Conservation (phyloP, 768 basidiomycete species). For the Boletus reticulatus region DNA sequence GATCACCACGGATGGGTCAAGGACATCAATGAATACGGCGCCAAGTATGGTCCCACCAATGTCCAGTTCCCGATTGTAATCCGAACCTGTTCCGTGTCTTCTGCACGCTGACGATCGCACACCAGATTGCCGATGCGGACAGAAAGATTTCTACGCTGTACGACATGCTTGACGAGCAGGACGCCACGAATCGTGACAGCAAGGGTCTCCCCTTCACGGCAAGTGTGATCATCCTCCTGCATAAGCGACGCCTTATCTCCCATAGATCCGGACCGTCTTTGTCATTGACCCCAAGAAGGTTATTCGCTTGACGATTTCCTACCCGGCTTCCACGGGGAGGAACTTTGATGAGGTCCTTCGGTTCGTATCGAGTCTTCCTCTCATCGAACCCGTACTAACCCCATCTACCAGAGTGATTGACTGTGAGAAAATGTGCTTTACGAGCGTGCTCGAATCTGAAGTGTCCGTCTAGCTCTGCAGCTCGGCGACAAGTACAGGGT, state of each 20-base stretch:
- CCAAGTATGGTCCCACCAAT: conserved; percentile 63
- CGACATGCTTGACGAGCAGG: conserved; percentile 96
- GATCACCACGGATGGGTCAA: conserved; percentile 87
- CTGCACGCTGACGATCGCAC: conserved; percentile 7
- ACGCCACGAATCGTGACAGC: conserved; percentile 81
- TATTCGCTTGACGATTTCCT: conserved; percentile 86
- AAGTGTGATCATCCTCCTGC: background rate
- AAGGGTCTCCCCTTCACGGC: conserved; percentile 95
- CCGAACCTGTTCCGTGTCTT: background rate
- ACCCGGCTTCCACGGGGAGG: conserved; percentile 95
- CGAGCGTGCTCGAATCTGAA: conserved; percentile 29
- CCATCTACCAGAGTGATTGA: conserved; percentile 63
- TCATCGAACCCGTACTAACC: conserved; percentile 2
- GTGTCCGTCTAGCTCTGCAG: conserved; percentile 63
- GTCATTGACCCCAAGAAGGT: conserved; percentile 96
- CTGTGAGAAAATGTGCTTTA: conserved; percentile 39
- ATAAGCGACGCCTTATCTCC: background rate
- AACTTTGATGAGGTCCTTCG: conserved; percentile 80
- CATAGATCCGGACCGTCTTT: conserved; percentile 91
- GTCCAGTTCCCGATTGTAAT: conserved; percentile 89
- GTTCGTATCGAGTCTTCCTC: conserved; percentile 25
- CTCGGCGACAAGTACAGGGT: conserved; percentile 82
- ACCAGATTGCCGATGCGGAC: conserved; percentile 88
- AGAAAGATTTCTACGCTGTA: conserved; percentile 83
- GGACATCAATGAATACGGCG: conserved; percentile 83